Base-by-base conservation (phyloP, 805 yeast species). In the Teunomyces aglyptinius region DNA sequence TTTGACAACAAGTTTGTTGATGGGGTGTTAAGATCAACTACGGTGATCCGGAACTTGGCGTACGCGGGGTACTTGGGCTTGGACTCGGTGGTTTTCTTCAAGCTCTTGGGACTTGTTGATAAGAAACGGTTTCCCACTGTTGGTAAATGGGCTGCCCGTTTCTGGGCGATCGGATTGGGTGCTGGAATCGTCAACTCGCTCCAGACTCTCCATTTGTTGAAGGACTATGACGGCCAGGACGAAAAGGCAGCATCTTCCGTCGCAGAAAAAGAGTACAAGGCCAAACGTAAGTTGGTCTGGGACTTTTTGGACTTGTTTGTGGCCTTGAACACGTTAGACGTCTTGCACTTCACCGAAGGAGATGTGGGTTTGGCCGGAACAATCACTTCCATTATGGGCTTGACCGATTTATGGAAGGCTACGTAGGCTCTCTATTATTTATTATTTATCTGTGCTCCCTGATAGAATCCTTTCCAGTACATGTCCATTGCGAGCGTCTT, bases 321-420 rank as follows among this genome's bases (percentile, higher is more conserved):
- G 58, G 96, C 94, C 10, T 70, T 84, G 60, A 82, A 86, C 65
- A 79, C 82, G 45, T 77, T 87, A 65, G 75, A 78, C 47, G 68
- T 73, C 66, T 70, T 86, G 56, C 73, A 74, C 55, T 71, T 81
- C 57, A 80, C 82, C 61, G 97, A 91, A 56, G 94, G 95, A 42
- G 75, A 83, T 35, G 80, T 89, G 43, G 97, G 96, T 31, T 68
- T 83, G 48, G 89, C 94, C 32, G 98, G 98, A 61, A 77, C 86
- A 20, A 68, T 87, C 49, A 89, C 97, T 27, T 85, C 96, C 33
- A 49, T 82, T 41, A 72, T 89, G 66, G 96, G 96, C 38, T 71
- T 89, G 44, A 80, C 77, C 61, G 90, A 86, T 57, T 60, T 83
- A 54, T 84, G 95, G 96, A 69, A 63, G 31, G 64, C 76, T 39